Evolutionary conservation across 257 asterid genomes (phyloP), one percentile per base, ranked within the genome.

Genomic region (Nicotiana noctiflora): DNA sequence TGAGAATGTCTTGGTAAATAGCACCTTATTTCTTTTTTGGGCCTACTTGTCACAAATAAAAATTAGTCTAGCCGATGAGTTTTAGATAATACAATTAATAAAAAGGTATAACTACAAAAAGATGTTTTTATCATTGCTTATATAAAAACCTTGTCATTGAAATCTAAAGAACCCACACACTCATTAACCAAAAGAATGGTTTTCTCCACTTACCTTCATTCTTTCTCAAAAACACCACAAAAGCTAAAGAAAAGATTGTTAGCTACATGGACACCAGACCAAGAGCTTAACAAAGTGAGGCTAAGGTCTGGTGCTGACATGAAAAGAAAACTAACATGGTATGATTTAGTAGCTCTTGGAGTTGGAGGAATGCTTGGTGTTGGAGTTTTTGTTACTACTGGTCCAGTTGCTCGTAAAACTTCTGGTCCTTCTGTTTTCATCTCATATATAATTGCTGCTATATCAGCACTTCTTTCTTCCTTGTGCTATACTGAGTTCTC

Each of bases 301-400:
- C 82, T 85, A 32, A 79, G 90, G 82, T 87, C 90, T 56, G 90
- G 88, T 74, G 87, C 88, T 23, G 90, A 87, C 75, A 85, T 87
- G 90, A 87, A 85, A 65, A 79, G 90, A 18, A 87, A 85, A 66
- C 87, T 87, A 1, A 76, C 62, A 2, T 87, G 90, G 87, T 81
- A 87, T 77, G 88, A 87, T 75, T 79, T 87, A 29, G 64, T 83
- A 14, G 88, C 85, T 11, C 86, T 87, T 4, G 90, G 90, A 8
- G 83, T 87, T 32, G 90, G 90, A 49, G 90, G 90, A 53, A 87
- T 87, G 90, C 88, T 87, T 61, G 90, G 90, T 7, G 90, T 81
- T 32, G 90, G 90, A 19, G 90, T 87, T 25, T 87, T 87, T 17
- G 86, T 87, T 13, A 87, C 90, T 4, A 87, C 90, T 6, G 90